Conservation (phyloP, 176 grass and related monocot species). For the Cenchrus americanus region DNA sequence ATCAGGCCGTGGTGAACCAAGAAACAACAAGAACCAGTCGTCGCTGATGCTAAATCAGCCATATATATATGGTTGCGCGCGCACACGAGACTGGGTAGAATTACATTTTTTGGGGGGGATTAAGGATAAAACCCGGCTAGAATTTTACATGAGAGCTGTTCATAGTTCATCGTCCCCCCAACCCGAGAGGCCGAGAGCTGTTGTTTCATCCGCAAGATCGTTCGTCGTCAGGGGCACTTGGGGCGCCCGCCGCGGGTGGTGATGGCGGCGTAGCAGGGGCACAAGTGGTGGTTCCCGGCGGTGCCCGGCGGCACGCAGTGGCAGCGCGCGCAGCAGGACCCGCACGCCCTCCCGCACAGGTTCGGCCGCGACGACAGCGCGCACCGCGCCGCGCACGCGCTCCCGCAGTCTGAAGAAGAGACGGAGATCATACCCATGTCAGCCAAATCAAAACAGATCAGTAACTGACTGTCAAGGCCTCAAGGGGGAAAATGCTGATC, state of each 20-base stretch:
- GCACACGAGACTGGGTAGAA: too few species aligned
- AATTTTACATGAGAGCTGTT: too few species aligned
- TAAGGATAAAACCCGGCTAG: too few species aligned
- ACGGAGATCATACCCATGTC: too few species aligned
- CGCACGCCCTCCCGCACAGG: constrained; percentile 46
- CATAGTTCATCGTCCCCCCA: too few species aligned
- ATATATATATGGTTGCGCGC: too few species aligned
- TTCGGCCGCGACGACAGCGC: constrained; percentile 20
- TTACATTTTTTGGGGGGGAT: too few species aligned
- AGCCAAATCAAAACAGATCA: neutral
- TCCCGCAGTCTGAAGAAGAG: constrained; percentile 20
- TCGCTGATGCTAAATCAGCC: neutral
- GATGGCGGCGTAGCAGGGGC: constrained; percentile 46
- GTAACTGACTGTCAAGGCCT: neutral
- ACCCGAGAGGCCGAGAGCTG: too few species aligned
- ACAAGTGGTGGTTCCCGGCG: constrained; percentile 14
- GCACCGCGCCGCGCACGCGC: constrained; percentile 38
- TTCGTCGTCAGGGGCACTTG: constrained; percentile 17
- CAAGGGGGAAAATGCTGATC: neutral
- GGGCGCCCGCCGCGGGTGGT: constrained; percentile 24
- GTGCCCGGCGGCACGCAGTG: constrained; percentile 52
- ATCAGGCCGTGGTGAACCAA: neutral
- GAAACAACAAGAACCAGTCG: constrained; percentile 1
- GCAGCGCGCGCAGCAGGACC: constrained; percentile 47
- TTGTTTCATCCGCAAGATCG: too few species aligned